Evolutionary conservation across 345 rosid species (phyloP).

Genomic region (Euphorbia pulcherrima): DNA sequence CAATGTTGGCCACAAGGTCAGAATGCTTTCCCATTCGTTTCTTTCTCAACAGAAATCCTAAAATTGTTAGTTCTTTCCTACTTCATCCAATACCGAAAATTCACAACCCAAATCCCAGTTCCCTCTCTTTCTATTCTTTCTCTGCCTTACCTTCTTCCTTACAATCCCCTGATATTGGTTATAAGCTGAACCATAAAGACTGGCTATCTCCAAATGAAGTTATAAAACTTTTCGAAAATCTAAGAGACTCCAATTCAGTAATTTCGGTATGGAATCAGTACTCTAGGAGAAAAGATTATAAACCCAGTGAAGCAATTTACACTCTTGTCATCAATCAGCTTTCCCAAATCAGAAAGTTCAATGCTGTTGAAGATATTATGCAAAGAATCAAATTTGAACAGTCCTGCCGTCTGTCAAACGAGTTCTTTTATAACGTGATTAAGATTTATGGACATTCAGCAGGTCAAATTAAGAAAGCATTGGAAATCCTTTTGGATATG

Average conservation of each 20-base stretch:
- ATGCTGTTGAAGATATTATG: conserved; percentile 61
- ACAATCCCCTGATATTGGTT: neutral
- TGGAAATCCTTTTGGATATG: conserved; percentile 61
- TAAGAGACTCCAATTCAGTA: conserved; percentile 48
- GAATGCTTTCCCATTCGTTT: conserved; percentile 13
- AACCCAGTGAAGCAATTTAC: conserved; percentile 66
- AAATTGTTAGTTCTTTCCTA: neutral
- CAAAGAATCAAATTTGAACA: conserved; percentile 39
- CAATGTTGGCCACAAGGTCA: neutral
- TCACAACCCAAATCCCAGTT: neutral
- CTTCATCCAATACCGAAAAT: neutral
- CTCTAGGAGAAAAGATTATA: conserved; percentile 64
- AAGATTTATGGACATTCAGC: conserved; percentile 62
- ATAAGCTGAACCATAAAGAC: conserved; percentile 64
- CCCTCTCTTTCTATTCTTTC: neutral
- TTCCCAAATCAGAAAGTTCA: conserved; percentile 54
- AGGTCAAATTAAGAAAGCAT: conserved; percentile 57
- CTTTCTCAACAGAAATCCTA: neutral
- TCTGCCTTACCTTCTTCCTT: conserved; percentile 2
- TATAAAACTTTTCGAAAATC: conserved; percentile 49
- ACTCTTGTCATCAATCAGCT: conserved; percentile 51
- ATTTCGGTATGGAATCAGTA: conserved; percentile 52
- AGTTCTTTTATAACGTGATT: conserved; percentile 67
- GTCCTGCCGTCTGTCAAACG: conserved; percentile 54
- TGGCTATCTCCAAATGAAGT: conserved; percentile 74